These are phyloP conservation scores for Coniella vitis DNA, from an alignment of 2,329 filamentous ascomycete genomes.

Conservation along the genomic window DNA sequence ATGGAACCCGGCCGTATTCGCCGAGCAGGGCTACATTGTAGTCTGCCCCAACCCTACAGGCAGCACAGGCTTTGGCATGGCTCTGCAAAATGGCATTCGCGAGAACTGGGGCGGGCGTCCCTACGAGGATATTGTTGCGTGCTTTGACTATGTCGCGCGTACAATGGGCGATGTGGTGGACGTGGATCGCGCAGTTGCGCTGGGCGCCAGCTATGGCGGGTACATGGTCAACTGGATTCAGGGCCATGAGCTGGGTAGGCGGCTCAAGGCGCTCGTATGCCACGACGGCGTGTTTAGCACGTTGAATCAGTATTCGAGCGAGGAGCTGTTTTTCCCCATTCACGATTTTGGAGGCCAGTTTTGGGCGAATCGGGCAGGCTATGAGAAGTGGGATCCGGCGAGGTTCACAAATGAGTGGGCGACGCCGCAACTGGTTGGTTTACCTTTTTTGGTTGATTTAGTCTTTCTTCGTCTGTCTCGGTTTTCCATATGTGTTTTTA, in stretches of 20 bases:
- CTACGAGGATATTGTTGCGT: conserved; percentile 73
- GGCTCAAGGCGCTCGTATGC: conserved; percentile 82
- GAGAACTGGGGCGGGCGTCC: conserved; percentile 80
- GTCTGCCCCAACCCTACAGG: conserved; percentile 79
- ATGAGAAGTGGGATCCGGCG: conserved; percentile 65
- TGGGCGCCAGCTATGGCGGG: conserved; percentile 70
- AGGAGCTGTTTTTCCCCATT: conserved; percentile 65
- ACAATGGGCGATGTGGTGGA: conserved; percentile 62
- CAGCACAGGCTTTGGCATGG: conserved; percentile 75
- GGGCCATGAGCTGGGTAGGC: conserved; percentile 71
- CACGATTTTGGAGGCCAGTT: conserved; percentile 59
- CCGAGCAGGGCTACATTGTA: conserved; percentile 80
- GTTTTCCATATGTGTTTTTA: background rate
- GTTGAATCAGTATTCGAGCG: conserved; percentile 55
- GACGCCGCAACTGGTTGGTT: conserved; percentile 71
- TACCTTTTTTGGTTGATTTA: too few species aligned
- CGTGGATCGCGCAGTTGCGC: conserved; percentile 59
- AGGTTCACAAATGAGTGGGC: conserved; percentile 62
- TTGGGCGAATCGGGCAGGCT: conserved; percentile 55
- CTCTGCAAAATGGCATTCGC: conserved; percentile 68
- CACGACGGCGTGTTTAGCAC: conserved; percentile 83
- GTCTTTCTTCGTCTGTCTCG: too few species aligned
- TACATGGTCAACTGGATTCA: conserved; percentile 91
- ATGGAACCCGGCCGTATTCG: conserved; percentile 82
- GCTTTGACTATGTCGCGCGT: conserved; percentile 65